Conservation (phyloP, 2,329 filamentous ascomycete genomes). For the Colletotrichum limetticola region DNA sequence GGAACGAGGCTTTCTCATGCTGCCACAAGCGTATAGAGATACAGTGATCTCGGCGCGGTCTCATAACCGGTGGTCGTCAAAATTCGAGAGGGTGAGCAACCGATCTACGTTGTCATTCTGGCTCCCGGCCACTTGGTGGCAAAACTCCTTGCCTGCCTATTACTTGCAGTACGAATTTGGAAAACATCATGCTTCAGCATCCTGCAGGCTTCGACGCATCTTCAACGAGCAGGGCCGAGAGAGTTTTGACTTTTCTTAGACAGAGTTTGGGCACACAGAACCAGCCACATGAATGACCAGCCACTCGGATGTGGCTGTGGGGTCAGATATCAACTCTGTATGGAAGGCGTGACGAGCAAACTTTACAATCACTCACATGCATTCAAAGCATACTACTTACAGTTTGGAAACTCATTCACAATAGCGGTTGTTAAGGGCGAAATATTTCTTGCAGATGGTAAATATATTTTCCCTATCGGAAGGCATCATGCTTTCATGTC, state of each 20-base stretch:
- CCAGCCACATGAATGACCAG: background rate
- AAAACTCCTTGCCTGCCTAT: background rate
- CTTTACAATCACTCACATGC: background rate
- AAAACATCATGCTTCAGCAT: background rate
- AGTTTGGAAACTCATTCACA: background rate
- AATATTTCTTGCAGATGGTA: background rate
- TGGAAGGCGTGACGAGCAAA: background rate
- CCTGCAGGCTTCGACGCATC: background rate
- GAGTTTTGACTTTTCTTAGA: background rate
- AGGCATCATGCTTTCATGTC: background rate
- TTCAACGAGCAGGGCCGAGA: background rate
- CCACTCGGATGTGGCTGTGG: background rate
- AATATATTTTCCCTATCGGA: background rate
- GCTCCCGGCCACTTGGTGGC: background rate
- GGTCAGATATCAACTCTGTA: background rate
- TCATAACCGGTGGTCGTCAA: background rate
- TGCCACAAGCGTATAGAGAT: background rate
- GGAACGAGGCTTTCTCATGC: background rate
- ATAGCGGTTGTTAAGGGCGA: background rate
- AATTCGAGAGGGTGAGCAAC: background rate
- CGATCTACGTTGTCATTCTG: background rate
- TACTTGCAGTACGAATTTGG: background rate
- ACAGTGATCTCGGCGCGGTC: background rate
- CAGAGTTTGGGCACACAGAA: background rate
- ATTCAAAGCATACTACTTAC: background rate